These are phyloP conservation scores for Hypoxylon rickii DNA, from an alignment of 495 filamentous ascomycete genomes.

Conservation along the genomic window DNA sequence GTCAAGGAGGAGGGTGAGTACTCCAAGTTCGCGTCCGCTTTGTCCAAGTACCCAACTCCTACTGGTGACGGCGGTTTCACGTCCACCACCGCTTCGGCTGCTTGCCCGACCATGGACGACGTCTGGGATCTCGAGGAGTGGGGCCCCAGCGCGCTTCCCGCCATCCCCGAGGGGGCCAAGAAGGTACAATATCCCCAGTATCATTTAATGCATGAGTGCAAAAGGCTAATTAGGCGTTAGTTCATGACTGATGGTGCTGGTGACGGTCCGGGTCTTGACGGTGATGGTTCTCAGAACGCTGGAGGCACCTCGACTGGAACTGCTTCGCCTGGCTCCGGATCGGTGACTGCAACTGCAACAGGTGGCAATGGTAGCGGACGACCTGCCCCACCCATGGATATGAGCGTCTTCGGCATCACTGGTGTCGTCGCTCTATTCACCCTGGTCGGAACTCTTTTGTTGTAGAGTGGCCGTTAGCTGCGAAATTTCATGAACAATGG, in stretches of 20 bases:
- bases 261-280: conserved; percentile 69
- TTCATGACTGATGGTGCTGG: conserved; percentile 78
- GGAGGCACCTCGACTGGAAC: conserved; percentile 63
- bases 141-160: conserved; percentile 65
- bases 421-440: conserved; percentile 61
- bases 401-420: conserved; percentile 59
- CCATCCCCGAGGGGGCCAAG: conserved; percentile 68
- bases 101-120: conserved; percentile 69
- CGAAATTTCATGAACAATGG: too few species aligned
- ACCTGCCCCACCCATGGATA: conserved; percentile 52
- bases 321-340: conserved; percentile 66
- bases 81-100: conserved; percentile 61
- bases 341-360: conserved; percentile 49
- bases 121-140: conserved; percentile 70
- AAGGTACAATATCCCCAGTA: conserved; percentile 28
- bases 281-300: conserved; percentile 72
- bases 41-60: conserved; percentile 66
- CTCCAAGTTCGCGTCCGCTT: conserved; percentile 65
- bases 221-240: conserved; percentile 43
- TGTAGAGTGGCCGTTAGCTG: conserved; percentile 45
- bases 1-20: conserved; percentile 63
- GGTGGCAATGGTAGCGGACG: conserved; percentile 44
- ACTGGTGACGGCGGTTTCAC: conserved; percentile 79
- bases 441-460: conserved; percentile 65
- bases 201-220: background rate